These are phyloP conservation scores for Vitis amurensis DNA, from an alignment of 164 flowering plant species.

Conservation along the genomic window DNA sequence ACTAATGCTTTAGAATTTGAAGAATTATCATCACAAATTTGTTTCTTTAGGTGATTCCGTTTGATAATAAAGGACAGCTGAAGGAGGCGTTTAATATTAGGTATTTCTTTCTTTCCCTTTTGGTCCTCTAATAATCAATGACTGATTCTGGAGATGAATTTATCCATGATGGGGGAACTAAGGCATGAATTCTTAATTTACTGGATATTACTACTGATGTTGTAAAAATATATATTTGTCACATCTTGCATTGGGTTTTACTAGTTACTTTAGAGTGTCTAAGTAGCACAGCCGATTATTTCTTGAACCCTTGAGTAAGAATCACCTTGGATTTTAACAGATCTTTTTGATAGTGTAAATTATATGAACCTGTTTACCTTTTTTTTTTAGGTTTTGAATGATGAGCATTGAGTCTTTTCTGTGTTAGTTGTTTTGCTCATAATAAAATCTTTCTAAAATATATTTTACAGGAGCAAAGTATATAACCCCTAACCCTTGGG, in stretches of 20 bases:
- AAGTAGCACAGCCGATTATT: no score
- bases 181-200: not conserved
- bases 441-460: no score
- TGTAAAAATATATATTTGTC: not conserved
- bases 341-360: no score
- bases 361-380: no score
- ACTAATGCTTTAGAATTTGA: not conserved
- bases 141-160: not conserved
- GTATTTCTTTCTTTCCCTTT: slow-evolving; percentile 30
- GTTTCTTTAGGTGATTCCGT: slow-evolving; percentile 84
- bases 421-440: no score
- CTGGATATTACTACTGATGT: not conserved
- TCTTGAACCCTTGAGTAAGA: no score
- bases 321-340: no score
- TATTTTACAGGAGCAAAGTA: no score
- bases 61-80: slow-evolving; percentile 93
- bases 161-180: not conserved
- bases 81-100: slow-evolving; percentile 97
- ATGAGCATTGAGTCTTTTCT: no score
- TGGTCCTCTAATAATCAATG: not conserved
- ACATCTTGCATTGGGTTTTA: not conserved
- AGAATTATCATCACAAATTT: not conserved
- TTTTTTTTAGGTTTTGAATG: no score
- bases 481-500: no score
- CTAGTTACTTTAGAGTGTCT: no score